Evolutionary conservation across 2,329 filamentous ascomycete species (phyloP).

Genomic region (Chrysoporthe deuterocubensis): DNA sequence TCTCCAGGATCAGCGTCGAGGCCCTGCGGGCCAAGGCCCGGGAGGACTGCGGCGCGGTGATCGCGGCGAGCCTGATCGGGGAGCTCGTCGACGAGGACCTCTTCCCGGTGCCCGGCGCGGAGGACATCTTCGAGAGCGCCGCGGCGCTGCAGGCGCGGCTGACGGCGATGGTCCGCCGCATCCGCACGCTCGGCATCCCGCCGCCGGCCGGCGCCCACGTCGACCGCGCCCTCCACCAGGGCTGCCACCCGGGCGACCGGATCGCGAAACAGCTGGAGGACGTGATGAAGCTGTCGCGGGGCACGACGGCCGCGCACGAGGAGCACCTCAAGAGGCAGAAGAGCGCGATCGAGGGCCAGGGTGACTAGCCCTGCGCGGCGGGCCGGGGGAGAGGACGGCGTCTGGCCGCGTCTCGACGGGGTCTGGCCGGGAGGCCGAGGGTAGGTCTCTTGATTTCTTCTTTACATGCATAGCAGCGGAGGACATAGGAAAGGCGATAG

Average conservation of each 20-base stretch:
- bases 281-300: not conserved
- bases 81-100: not conserved
- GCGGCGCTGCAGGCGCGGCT: not conserved
- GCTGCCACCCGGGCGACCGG: not conserved
- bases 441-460: too few relatives aligned
- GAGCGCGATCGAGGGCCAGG: not conserved
- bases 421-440: too few relatives aligned
- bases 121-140: conserved; percentile 3
- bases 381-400: too few relatives aligned
- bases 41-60: not conserved
- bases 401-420: too few relatives aligned
- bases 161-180: not conserved
- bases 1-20: not conserved
- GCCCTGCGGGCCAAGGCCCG: not conserved
- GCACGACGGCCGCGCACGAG: not conserved
- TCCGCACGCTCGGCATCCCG: not conserved
- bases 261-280: not conserved
- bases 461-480: too few relatives aligned
- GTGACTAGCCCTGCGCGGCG: too few relatives aligned
- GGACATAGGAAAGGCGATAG: too few relatives aligned
- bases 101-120: not conserved
- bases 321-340: not conserved
- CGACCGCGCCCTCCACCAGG: not conserved
- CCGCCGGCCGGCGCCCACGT: not conserved
- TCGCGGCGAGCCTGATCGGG: not conserved